phyloP scores from a whole-genome alignment of 192 early-diverging fungal species.

The Gaertneriomyces semiglobifer region DNA sequence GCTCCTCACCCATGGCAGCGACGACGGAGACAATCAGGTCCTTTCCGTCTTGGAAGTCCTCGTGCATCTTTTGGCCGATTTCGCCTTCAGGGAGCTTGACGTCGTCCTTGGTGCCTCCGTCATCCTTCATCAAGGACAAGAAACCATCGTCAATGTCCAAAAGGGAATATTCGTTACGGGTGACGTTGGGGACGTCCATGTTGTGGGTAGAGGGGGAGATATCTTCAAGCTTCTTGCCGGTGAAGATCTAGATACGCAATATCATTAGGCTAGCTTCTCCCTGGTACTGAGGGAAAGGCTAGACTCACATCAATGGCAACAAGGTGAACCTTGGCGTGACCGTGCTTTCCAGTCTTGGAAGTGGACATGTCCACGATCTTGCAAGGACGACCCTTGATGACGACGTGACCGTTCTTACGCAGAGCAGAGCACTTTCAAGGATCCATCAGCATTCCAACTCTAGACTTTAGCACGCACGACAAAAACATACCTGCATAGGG shows the following conservation, averaged over 20 bases:
- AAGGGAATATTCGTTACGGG: constrained; percentile 78
- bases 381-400: constrained; percentile 98
- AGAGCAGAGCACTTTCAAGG: constrained; percentile 84
- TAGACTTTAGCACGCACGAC: neutral
- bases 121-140: constrained; percentile 77
- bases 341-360: constrained; percentile 99
- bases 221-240: constrained; percentile 96
- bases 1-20: constrained; percentile 90
- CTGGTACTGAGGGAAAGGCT: constrained; percentile 15
- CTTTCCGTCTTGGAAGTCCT: constrained; percentile 73
- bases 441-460: neutral
- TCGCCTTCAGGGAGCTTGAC: constrained; percentile 88
- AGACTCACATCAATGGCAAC: constrained; percentile 70
- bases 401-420: constrained; percentile 96
- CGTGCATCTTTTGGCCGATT: constrained; percentile 68
- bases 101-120: constrained; percentile 90
- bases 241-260: constrained; percentile 72
- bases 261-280: neutral
- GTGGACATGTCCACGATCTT: constrained; percentile 99
- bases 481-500: constrained; percentile 81
- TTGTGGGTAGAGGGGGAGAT: constrained; percentile 99
- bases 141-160: constrained; percentile 88
- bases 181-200: constrained; percentile 98
- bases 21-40: constrained; percentile 83
- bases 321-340: constrained; percentile 99